These are phyloP conservation scores for Nakazawaea peltata DNA, from an alignment of 805 yeast genomes.

Conservation along the genomic window DNA sequence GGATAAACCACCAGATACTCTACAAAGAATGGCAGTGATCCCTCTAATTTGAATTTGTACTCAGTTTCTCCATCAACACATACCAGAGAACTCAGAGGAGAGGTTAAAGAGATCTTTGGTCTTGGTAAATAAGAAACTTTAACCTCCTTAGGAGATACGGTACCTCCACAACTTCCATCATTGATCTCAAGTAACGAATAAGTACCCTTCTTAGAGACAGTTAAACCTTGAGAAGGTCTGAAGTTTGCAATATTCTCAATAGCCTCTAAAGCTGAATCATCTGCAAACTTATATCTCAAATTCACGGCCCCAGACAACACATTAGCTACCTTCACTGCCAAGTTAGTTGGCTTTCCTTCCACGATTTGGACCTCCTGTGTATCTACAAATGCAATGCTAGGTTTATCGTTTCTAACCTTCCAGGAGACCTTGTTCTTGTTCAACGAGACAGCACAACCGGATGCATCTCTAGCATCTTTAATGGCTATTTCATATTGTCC, in stretches of 20 bases:
- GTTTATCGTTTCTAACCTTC: slow-evolving; percentile 63
- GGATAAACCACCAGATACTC: slow-evolving; percentile 59
- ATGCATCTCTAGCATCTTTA: slow-evolving; percentile 62
- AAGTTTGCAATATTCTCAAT: slow-evolving; percentile 10
- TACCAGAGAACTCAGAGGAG: slow-evolving; percentile 5
- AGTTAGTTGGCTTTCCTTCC: slow-evolving; percentile 48
- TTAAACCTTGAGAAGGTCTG: slow-evolving; percentile 20
- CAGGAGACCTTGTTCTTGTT: slow-evolving; percentile 56
- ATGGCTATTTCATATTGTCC: slow-evolving; percentile 66
- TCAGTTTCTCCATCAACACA: neutral
- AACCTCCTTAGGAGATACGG: slow-evolving; percentile 17
- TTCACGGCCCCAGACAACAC: slow-evolving; percentile 21
- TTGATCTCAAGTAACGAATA: slow-evolving; percentile 31
- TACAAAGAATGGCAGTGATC: slow-evolving; percentile 59
- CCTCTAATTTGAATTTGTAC: slow-evolving; percentile 35
- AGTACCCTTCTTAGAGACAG: slow-evolving; percentile 31
- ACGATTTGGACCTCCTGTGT: slow-evolving; percentile 32
- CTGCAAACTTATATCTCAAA: slow-evolving; percentile 24
- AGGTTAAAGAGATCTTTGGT: slow-evolving; percentile 17
- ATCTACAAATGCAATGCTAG: slow-evolving; percentile 32
- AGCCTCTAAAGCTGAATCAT: slow-evolving; percentile 10
- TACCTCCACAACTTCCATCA: slow-evolving; percentile 40
- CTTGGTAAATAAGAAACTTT: slow-evolving; percentile 20
- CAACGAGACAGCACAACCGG: slow-evolving; percentile 69
- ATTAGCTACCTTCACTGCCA: slow-evolving; percentile 44